Evolutionary conservation across 129 eudicot species (phyloP).

Genomic region (Chrysanthemum seticuspe): DNA sequence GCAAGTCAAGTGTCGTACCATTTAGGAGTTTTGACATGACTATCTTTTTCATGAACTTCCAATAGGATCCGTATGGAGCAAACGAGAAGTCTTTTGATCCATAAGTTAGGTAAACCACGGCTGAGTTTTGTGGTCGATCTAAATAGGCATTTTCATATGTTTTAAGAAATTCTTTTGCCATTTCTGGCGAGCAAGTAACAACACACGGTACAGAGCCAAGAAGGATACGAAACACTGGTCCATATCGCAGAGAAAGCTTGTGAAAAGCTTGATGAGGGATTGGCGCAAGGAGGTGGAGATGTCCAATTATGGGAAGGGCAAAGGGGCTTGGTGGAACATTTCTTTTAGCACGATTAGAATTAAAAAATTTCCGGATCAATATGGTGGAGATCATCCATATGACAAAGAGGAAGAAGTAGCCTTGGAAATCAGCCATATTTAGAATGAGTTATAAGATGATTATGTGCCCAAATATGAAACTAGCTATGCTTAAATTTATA

Average conservation of each 20-base stretch:
- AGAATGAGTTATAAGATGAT: conserved; percentile 3
- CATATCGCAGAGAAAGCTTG: conserved; percentile 40
- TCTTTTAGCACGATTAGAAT: conserved; percentile 15
- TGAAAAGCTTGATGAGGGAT: conserved; percentile 38
- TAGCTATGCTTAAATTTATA: conserved; percentile 19
- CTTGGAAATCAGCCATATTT: conserved; percentile 24
- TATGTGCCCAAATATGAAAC: conserved; percentile 12
- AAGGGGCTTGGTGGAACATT: conserved; percentile 47
- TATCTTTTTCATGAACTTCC: conserved; percentile 55
- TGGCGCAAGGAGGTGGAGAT: conserved; percentile 47
- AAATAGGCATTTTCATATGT: conserved; percentile 34
- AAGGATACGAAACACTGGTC: conserved; percentile 34
- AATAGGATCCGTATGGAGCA: conserved; percentile 41
- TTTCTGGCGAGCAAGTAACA: conserved; percentile 39
- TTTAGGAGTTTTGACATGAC: conserved; percentile 50
- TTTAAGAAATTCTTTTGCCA: conserved; percentile 44
- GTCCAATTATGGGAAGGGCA: conserved; percentile 50
- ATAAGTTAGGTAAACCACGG: conserved; percentile 18
- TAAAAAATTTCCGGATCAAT: conserved; percentile 13
- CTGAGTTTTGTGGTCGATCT: conserved; percentile 42
- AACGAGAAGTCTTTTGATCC: conserved; percentile 27
- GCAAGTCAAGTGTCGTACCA: conserved; percentile 33
- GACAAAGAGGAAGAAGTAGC: conserved; percentile 20
- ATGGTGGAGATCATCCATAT: conserved; percentile 27
- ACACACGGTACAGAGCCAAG: conserved; percentile 38